Evolutionary conservation across 177 flowering plant genomes (phyloP), one percentile per base, ranked within the genome.

Genomic region (Vitis hybrid): DNA sequence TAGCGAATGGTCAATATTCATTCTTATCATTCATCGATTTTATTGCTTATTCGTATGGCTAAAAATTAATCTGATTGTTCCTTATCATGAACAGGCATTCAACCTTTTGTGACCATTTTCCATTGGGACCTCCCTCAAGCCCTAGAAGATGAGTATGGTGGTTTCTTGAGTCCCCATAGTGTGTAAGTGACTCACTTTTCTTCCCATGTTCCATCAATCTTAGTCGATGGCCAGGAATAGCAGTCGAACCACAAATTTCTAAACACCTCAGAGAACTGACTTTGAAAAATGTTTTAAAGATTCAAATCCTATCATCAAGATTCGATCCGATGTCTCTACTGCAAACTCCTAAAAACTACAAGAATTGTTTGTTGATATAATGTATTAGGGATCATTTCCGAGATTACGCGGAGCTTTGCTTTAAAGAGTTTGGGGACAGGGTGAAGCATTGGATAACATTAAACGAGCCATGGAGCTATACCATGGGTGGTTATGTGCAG

Each of bases 71-170:
- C 39, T 67, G 5, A 4, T 51, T 23, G 32, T 61, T 59, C 58
- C 65, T 59, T 54, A 39, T 65, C 13, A 5, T 39, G 51, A 11
- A 58, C 70, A 84, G 87, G 87, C 32, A 17, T 84, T 11, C 56
- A 67, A 32, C 82, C 84, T 1, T 84, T 75, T 54, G 76, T 77
- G 60, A 82, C 83, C 0, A 64, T 79, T 6, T 84, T 80, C 66
- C 87, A 84, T 52, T 84, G 81, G 80, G 87, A 84, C 67, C 45
- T 72, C 21, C 87, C 87, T 2, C 83, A 84, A 73, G 59, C 59
- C 19, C 62, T 81, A 1, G 80, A 76, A 68, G 78, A 74, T 13
- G 74, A 70, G 49, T 81, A 77, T 55, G 81, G 79, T 51, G 81
- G 81, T 18, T 68, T 84, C 67, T 26, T 79, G 48, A 80, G 81